These are phyloP conservation scores for Cladophialophora bantiana DNA, from an alignment of 2,329 filamentous ascomycete genomes.

Conservation along the genomic window DNA sequence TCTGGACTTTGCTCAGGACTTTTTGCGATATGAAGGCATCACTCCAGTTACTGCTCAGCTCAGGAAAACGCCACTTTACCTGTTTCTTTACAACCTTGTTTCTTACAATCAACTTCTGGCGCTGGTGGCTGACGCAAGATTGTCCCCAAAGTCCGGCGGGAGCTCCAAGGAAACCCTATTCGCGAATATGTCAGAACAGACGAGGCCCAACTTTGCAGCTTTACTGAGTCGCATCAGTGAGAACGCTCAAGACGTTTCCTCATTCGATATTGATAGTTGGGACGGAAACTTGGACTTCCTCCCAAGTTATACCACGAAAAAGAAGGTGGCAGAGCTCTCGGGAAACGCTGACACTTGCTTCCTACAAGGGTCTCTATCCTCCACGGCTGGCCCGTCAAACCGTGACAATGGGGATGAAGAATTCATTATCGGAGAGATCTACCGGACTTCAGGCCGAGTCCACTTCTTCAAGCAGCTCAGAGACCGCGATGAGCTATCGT, in stretches of 20 bases:
- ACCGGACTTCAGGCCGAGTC: constrained; percentile 16
- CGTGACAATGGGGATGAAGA: constrained; percentile 1
- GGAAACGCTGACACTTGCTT: background rate
- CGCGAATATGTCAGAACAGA: background rate
- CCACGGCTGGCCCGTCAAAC: background rate
- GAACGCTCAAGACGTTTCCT: constrained; percentile 4
- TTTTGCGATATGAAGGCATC: background rate
- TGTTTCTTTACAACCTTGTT: constrained; percentile 12
- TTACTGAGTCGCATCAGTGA: constrained; percentile 3
- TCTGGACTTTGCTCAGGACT: constrained; percentile 10
- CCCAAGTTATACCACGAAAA: constrained; percentile 14
- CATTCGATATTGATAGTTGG: constrained; percentile 10
- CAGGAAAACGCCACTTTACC: background rate
- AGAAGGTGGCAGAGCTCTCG: background rate
- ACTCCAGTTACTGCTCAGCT: background rate
- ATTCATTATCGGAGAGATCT: constrained; percentile 14
- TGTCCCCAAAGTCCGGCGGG: background rate
- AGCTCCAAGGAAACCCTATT: background rate
- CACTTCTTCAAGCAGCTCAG: constrained; percentile 17
- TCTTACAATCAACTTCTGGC: constrained; percentile 10
- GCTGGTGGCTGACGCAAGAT: background rate
- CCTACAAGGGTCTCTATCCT: too few relatives aligned
- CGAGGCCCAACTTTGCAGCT: background rate
- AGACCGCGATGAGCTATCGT: background rate
- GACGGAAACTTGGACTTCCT: constrained; percentile 14